Evolutionary conservation across 1,139 yeast species (phyloP).

Genomic region (Sugiyamaella neomexicana): DNA sequence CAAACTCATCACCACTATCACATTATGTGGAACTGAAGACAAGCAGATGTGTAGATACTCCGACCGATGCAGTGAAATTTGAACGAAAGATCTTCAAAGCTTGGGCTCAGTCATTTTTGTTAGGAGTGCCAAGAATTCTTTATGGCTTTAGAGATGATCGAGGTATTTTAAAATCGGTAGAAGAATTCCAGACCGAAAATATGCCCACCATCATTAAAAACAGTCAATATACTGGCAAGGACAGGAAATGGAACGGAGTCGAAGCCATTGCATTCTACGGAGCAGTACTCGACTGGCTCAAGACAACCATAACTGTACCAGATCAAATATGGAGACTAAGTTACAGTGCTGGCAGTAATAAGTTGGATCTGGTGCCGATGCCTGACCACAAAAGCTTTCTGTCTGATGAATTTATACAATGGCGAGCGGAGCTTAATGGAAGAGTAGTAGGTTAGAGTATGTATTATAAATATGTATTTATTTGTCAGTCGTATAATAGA

Average conservation of each 20-base stretch:
- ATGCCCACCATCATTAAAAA: slow-evolving; percentile 60
- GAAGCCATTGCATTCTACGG: slow-evolving; percentile 84
- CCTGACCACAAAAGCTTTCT: slow-evolving; percentile 45
- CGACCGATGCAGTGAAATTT: slow-evolving; percentile 57
- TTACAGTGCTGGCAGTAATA: slow-evolving; percentile 44
- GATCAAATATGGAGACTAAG: slow-evolving; percentile 48
- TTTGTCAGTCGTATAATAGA: background rate
- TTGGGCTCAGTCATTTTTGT: slow-evolving; percentile 92
- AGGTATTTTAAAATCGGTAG: slow-evolving; percentile 62
- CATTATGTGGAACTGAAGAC: slow-evolving; percentile 91
- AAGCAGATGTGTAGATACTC: slow-evolving; percentile 53
- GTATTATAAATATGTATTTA: background rate
- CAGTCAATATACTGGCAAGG: slow-evolving; percentile 35
- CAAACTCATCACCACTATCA: slow-evolving; percentile 44
- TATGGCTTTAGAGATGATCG: slow-evolving; percentile 86
- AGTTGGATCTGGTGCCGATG: slow-evolving; percentile 46
- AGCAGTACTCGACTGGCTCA: slow-evolving; percentile 77
- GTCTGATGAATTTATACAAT: slow-evolving; percentile 55
- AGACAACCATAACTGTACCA: slow-evolving; percentile 53
- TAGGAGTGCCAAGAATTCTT: slow-evolving; percentile 74
- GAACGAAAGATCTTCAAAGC: slow-evolving; percentile 71
- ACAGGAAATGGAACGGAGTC: slow-evolving; percentile 59
- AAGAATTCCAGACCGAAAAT: slow-evolving; percentile 73
- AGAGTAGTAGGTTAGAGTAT: background rate
- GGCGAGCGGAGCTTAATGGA: slow-evolving; percentile 48